Evolutionary conservation across 78 protist genomes (phyloP).

Genomic region (Dictyostelium firmibasis): DNA sequence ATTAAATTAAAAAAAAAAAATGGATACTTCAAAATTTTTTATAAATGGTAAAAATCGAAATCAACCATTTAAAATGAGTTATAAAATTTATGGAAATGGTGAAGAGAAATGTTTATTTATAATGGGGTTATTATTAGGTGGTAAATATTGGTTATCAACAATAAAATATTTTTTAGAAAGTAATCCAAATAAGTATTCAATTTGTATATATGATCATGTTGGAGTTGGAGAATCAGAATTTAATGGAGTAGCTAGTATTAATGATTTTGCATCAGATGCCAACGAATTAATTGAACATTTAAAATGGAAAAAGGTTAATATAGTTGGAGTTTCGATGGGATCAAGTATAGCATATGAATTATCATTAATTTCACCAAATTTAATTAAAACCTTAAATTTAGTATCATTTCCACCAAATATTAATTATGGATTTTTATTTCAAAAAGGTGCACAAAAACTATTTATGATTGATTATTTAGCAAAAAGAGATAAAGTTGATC

Average conservation of each 20-base stretch:
- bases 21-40: not conserved
- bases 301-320: conserved; percentile 32
- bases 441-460: not conserved
- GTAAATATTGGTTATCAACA: not conserved
- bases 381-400: not conserved
- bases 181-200: not conserved
- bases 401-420: not conserved
- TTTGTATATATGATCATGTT: not conserved
- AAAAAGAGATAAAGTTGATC: not conserved
- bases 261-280: conserved; percentile 47
- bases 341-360: conserved; percentile 40
- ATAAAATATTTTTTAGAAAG: not conserved
- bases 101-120: not conserved
- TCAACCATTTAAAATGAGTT: not conserved
- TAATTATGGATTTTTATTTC: not conserved
- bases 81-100: not conserved
- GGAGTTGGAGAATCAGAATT: not conserved
- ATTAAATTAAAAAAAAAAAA: too few species aligned
- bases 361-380: not conserved
- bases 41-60: not conserved
- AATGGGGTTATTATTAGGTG: not conserved
- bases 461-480: not conserved
- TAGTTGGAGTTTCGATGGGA: conserved; percentile 73
- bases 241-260: not conserved
- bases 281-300: conserved; percentile 57